Evolutionary conservation across 176 grass and related monocot genomes (phyloP).

Genomic region (Hordeum vulgare): DNA sequence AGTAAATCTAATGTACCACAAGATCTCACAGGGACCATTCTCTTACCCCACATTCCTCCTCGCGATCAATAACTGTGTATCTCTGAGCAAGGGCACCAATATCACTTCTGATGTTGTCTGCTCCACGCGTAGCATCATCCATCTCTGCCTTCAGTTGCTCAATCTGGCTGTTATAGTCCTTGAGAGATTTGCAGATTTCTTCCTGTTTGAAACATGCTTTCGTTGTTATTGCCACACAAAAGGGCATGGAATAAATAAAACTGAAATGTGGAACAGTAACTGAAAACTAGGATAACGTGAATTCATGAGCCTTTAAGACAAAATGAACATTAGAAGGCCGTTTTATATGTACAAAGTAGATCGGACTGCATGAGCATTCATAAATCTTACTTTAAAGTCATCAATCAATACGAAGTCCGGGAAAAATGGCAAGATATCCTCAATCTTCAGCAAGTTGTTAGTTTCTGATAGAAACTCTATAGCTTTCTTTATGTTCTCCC

Average conservation of each 20-base stretch:
- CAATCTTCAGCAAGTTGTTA: slow-evolving; percentile 93
- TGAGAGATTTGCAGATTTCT: slow-evolving; percentile 94
- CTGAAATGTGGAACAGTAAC: background rate
- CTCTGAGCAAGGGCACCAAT: slow-evolving; percentile 93
- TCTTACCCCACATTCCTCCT: slow-evolving; percentile 89
- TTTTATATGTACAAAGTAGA: background rate
- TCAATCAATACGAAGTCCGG: slow-evolving; percentile 98
- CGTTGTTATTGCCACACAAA: slow-evolving; percentile 8
- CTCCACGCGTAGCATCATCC: slow-evolving; percentile 92
- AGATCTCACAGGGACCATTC: background rate
- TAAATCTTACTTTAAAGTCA: slow-evolving; percentile 85
- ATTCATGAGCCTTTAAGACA: background rate
- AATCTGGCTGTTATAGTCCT: slow-evolving; percentile 96
- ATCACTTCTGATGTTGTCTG: slow-evolving; percentile 92
- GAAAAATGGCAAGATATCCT: slow-evolving; percentile 97
- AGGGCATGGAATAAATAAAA: background rate
- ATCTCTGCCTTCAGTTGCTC: slow-evolving; percentile 93
- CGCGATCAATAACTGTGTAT: slow-evolving; percentile 81
- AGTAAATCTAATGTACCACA: background rate
- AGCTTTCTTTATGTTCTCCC: slow-evolving; percentile 97
- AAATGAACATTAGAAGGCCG: background rate
- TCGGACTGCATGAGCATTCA: background rate
- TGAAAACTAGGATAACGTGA: background rate
- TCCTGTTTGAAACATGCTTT: slow-evolving; percentile 41
- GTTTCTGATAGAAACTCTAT: slow-evolving; percentile 94